phyloP scores from a whole-genome alignment of 305 asterid species.

The Fraxinus albicans region DNA sequence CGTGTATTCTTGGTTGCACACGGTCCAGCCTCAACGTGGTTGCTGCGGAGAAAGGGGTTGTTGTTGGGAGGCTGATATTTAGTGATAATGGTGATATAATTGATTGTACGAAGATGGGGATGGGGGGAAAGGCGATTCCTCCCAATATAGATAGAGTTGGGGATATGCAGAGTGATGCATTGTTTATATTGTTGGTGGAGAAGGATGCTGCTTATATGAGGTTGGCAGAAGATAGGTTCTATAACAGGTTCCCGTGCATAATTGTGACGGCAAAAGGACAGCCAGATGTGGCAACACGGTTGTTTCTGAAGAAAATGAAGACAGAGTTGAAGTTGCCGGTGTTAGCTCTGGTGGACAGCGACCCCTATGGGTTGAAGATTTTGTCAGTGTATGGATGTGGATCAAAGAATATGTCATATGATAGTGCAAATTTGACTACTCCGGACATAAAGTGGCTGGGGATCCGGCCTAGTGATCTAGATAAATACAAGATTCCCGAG shows the following conservation, averaged over 20 bases:
- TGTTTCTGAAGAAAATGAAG: conserved; percentile 80
- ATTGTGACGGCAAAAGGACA: conserved; percentile 87
- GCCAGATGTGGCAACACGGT: conserved; percentile 80
- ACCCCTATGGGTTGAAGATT: conserved; percentile 81
- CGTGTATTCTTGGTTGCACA: conserved; percentile 79
- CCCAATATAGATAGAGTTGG: conserved; percentile 90
- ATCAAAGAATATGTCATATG: conserved; percentile 92
- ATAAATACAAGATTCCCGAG: conserved; percentile 82
- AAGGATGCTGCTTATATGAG: conserved; percentile 91
- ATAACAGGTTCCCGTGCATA: conserved; percentile 80
- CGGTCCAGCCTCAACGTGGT: conserved; percentile 79
- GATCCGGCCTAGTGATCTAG: conserved; percentile 79
- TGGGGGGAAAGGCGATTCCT: conserved; percentile 91
- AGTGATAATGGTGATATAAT: conserved; percentile 87
- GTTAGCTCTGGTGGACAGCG: conserved; percentile 79
- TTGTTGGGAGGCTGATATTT: conserved; percentile 72
- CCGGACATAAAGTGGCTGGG: conserved; percentile 93
- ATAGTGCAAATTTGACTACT: conserved; percentile 76
- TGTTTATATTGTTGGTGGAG: conserved; percentile 76
- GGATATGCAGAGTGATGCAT: conserved; percentile 88
- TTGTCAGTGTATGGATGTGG: conserved; percentile 85
- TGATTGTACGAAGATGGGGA: conserved; percentile 90
- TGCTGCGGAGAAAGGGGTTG: conserved; percentile 82
- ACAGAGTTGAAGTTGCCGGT: conserved; percentile 80
- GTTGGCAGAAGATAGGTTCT: conserved; percentile 77